Conservation (phyloP, 2,329 filamentous ascomycete genomes). For the Dothideomycetes sp. region DNA sequence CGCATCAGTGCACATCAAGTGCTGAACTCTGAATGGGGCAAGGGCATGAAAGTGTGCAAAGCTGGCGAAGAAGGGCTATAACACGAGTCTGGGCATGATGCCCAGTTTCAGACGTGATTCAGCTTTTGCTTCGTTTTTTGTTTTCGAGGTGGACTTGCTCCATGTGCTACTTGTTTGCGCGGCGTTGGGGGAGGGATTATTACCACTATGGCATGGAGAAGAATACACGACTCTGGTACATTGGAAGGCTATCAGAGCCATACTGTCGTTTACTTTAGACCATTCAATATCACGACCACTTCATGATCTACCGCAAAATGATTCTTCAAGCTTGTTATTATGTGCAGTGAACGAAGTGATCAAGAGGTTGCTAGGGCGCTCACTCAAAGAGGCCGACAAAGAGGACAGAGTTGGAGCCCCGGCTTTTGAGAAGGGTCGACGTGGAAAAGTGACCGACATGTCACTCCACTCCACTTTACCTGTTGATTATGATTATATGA, state of each 20-base stretch:
- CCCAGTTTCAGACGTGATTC: not conserved
- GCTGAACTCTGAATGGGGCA: slow-evolving; percentile 96
- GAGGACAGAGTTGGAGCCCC: too few relatives aligned
- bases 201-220: slow-evolving; percentile 3
- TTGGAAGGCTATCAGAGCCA: slow-evolving; percentile 9
- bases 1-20: slow-evolving; percentile 95
- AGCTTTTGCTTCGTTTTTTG: slow-evolving; percentile 1
- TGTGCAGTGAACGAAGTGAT: too few relatives aligned
- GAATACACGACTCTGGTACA: slow-evolving; percentile 9
- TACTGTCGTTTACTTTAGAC: slow-evolving; percentile 12
- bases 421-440: not conserved
- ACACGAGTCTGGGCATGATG: slow-evolving; percentile 21
- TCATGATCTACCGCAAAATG: slow-evolving; percentile 8
- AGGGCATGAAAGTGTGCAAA: slow-evolving; percentile 94
- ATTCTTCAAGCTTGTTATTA: too few relatives aligned
- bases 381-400: too few relatives aligned
- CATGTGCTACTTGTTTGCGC: slow-evolving; percentile 8
- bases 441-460: slow-evolving; percentile 8
- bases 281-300: slow-evolving; percentile 9
- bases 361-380: too few relatives aligned
- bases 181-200: slow-evolving; percentile 10
- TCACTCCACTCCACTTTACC: too few relatives aligned
- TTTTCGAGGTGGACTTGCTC: slow-evolving; percentile 7
- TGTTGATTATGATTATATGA: not conserved
- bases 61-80: slow-evolving; percentile 92